Percentiles rank a stretch among this genome's conserved stretches.
phyloP scores from a whole-genome alignment of 78 protist species.

The Dictyostelium purpureum region DNA sequence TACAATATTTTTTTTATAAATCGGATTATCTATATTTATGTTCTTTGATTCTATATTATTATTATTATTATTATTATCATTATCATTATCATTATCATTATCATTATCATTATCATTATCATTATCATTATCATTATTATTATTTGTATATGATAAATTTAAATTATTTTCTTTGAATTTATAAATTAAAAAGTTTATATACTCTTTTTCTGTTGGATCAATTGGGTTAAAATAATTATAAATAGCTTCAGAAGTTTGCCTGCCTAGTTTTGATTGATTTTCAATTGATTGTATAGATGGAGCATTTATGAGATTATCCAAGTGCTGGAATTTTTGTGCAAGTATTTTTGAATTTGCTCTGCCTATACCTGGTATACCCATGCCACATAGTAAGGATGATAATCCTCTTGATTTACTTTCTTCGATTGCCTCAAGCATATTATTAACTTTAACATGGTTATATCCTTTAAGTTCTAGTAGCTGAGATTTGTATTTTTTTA shows the following conservation, averaged over 20 bases:
- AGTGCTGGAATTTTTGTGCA: neutral
- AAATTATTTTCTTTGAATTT: neutral
- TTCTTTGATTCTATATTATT: neutral
- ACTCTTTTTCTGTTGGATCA: neutral
- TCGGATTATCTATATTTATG: neutral
- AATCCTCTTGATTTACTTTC: slow-evolving; percentile 16
- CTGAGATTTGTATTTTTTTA: neutral
- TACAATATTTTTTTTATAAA: neutral
- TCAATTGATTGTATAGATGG: neutral
- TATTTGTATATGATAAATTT: neutral
- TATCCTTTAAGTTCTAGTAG: slow-evolving; percentile 31
- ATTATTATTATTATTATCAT: neutral
- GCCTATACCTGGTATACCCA: slow-evolving; percentile 72
- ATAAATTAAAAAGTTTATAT: neutral
- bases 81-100: neutral
- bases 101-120: neutral
- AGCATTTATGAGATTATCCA: neutral
- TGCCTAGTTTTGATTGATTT: neutral
- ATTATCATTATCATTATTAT: neutral
- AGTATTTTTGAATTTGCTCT: slow-evolving; percentile 19
- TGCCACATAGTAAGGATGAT: neutral
- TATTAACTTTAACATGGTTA: slow-evolving; percentile 9
- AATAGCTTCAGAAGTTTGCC: neutral
- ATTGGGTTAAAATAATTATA: slow-evolving; percentile 39
- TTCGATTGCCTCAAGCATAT: slow-evolving; percentile 44